These are phyloP conservation scores for Cutaneotrichosporon sp. DNA, from an alignment of 1,284 basidiomycete species.

Conservation along the genomic window DNA sequence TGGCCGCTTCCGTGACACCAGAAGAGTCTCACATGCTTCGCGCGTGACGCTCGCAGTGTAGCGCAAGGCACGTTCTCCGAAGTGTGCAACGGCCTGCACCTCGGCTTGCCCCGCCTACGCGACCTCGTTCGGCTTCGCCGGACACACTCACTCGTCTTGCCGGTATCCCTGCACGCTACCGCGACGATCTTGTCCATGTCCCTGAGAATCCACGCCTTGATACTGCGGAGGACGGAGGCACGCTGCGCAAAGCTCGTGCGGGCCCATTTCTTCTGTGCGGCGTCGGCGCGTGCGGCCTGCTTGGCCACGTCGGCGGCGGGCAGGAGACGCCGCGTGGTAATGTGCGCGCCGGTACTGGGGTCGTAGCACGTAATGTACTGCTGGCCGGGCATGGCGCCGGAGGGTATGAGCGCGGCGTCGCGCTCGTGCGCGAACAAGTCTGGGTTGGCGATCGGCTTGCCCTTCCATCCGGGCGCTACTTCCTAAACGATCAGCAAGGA, in stretches of 20 bases:
- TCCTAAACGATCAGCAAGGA: conserved; percentile 16
- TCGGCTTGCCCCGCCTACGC: too few relatives aligned
- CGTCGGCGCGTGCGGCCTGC: conserved; percentile 64
- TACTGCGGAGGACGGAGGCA: conserved; percentile 70
- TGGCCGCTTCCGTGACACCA: too few relatives aligned
- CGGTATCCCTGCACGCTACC: conserved; percentile 90
- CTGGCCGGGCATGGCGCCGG: conserved; percentile 2
- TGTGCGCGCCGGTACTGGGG: conserved; percentile 68
- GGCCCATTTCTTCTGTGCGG: conserved; percentile 67
- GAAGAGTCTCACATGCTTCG: too few relatives aligned
- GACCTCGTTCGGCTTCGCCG: too few relatives aligned
- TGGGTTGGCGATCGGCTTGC: conserved; percentile 24
- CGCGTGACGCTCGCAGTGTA: too few relatives aligned
- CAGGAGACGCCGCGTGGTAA: conserved; percentile 56
- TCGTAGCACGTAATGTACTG: conserved; percentile 84
- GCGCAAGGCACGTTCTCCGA: too few relatives aligned
- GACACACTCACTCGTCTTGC: conserved; percentile 75
- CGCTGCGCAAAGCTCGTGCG: conserved; percentile 69
- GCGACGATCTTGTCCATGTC: conserved; percentile 69
- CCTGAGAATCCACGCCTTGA: conserved; percentile 83
- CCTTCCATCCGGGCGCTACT: conserved; percentile 26
- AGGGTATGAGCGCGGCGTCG: conserved; percentile 27
- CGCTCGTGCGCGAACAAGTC: conserved; percentile 29
- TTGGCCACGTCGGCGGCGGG: conserved; percentile 58
- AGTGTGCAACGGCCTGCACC: too few relatives aligned